phyloP scores from a whole-genome alignment of 306 rosid genomes.

The Cucurbita ficifolia region DNA sequence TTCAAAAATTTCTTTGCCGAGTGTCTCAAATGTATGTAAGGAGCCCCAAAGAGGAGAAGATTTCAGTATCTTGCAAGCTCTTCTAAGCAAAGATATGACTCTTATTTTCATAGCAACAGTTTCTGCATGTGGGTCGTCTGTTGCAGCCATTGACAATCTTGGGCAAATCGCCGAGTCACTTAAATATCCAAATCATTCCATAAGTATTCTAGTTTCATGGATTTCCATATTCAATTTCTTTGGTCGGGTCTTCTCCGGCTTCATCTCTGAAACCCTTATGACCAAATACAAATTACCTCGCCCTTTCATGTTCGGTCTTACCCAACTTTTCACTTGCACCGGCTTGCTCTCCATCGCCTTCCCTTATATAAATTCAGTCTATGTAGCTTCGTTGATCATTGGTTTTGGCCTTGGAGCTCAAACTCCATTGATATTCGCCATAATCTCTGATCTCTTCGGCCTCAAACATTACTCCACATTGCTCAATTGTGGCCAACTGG shows the following conservation, averaged over 20 bases:
- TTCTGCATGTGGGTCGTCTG: constrained; percentile 10
- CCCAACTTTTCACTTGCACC: constrained; percentile 3
- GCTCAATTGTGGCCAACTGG: background rate
- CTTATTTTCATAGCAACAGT: background rate
- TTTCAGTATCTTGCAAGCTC: constrained; percentile 14
- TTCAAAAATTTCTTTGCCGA: background rate
- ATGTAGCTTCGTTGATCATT: background rate
- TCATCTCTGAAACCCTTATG: constrained; percentile 16
- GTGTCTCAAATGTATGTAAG: background rate
- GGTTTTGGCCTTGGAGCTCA: constrained; percentile 21
- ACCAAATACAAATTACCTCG: constrained; percentile 13
- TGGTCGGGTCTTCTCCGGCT: constrained; percentile 24
- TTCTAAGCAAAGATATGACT: constrained; percentile 15
- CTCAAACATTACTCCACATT: background rate
- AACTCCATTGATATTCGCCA: constrained; percentile 11
- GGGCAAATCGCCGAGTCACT: constrained; percentile 25
- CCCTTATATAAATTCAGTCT: constrained; percentile 10
- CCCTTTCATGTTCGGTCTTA: constrained; percentile 8
- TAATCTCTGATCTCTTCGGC: constrained; percentile 17
- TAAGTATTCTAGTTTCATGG: constrained; percentile 12
- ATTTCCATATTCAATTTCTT: constrained; percentile 24
- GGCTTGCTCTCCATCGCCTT: constrained; percentile 10
- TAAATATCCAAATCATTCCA: background rate
- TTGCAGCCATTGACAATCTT: constrained; percentile 19
- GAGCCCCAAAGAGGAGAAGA: constrained; percentile 2